phyloP scores from a whole-genome alignment of 2,329 filamentous ascomycete species.

The Phyllosticta citrichinensis region DNA sequence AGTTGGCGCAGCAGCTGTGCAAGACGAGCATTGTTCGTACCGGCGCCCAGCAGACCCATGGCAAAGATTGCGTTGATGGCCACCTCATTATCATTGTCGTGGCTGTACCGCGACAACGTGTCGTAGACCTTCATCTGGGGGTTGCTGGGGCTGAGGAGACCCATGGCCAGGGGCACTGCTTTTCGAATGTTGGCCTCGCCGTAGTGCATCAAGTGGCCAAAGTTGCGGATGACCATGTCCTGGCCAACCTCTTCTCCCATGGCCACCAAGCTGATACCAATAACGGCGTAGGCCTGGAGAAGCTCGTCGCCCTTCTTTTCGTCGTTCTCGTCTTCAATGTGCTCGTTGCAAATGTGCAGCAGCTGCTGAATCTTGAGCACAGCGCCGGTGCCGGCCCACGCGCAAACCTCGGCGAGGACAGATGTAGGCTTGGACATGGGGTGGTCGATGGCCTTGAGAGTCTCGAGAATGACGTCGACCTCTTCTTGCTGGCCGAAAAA shows the following conservation, averaged over 20 bases:
- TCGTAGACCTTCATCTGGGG: constrained; percentile 99
- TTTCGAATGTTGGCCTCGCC: constrained; percentile 95
- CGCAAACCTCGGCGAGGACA: constrained; percentile 89
- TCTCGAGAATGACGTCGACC: constrained; percentile 96
- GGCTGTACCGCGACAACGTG: constrained; percentile 90
- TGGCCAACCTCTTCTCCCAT: constrained; percentile 99
- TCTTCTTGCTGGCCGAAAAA: constrained; percentile 97
- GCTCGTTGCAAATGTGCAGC: constrained; percentile 95
- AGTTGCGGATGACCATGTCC: constrained; percentile 96
- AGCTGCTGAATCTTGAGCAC: constrained; percentile 96
- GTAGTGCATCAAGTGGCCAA: constrained; percentile 98
- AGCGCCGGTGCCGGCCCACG: constrained; percentile 94
- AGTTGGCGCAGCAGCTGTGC: constrained; percentile 90
- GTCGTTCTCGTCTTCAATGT: constrained; percentile 86
- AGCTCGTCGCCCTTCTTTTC: constrained; percentile 88
- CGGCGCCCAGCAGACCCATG: constrained; percentile 93
- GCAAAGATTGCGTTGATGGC: constrained; percentile 98
- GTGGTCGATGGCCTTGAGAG: constrained; percentile 91
- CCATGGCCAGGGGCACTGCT: constrained; percentile 92
- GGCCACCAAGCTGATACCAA: constrained; percentile 85
- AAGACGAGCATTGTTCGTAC: constrained; percentile 94
- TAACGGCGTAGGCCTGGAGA: constrained; percentile 88
- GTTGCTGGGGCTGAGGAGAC: constrained; percentile 91
- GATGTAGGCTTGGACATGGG: constrained; percentile 95
- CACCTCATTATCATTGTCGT: constrained; percentile 97